Evolutionary conservation across 2,329 filamentous ascomycete species (phyloP).

Genomic region (Venturia pyrina): DNA sequence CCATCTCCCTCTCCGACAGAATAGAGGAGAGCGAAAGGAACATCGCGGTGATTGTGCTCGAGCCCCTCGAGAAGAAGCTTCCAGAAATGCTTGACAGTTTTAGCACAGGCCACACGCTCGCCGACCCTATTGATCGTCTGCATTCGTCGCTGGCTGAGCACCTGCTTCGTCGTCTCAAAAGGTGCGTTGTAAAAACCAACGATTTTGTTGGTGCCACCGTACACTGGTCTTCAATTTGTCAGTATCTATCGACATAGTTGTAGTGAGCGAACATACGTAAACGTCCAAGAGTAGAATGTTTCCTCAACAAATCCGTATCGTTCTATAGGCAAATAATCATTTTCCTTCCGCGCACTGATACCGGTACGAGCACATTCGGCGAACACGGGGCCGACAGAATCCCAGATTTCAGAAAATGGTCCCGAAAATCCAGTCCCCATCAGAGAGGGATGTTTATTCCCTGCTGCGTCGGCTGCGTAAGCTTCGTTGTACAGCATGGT

Average conservation of each 20-base stretch:
- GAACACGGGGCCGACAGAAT: slow-evolving; percentile 25
- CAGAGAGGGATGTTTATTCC: slow-evolving; percentile 25
- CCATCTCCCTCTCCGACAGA: slow-evolving; percentile 9
- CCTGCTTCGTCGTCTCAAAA: slow-evolving; percentile 29
- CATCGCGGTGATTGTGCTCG: slow-evolving; percentile 8
- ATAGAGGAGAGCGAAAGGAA: slow-evolving; percentile 12
- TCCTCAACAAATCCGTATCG: slow-evolving; percentile 12
- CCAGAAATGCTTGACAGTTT: slow-evolving; percentile 34
- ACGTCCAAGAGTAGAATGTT: slow-evolving; percentile 34
- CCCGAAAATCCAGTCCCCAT: slow-evolving; percentile 26
- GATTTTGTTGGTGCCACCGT: slow-evolving; percentile 26
- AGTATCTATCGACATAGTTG: not conserved
- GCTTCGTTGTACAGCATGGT: slow-evolving; percentile 30
- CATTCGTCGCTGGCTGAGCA: slow-evolving; percentile 26
- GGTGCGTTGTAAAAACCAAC: slow-evolving; percentile 23
- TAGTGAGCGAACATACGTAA: slow-evolving; percentile 17
- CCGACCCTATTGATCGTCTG: slow-evolving; percentile 30
- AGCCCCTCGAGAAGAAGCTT: slow-evolving; percentile 19
- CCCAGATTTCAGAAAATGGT: slow-evolving; percentile 30
- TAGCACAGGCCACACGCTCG: slow-evolving; percentile 22
- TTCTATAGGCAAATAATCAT: slow-evolving; percentile 23
- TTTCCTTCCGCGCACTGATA: slow-evolving; percentile 20
- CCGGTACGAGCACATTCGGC: slow-evolving; percentile 22
- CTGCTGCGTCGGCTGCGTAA: slow-evolving; percentile 20
- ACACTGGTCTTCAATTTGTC: slow-evolving; percentile 21